Evolutionary conservation across 768 basidiomycete genomes (phyloP), one percentile per base, ranked within the genome.

Genomic region (Mycena galericulata): DNA sequence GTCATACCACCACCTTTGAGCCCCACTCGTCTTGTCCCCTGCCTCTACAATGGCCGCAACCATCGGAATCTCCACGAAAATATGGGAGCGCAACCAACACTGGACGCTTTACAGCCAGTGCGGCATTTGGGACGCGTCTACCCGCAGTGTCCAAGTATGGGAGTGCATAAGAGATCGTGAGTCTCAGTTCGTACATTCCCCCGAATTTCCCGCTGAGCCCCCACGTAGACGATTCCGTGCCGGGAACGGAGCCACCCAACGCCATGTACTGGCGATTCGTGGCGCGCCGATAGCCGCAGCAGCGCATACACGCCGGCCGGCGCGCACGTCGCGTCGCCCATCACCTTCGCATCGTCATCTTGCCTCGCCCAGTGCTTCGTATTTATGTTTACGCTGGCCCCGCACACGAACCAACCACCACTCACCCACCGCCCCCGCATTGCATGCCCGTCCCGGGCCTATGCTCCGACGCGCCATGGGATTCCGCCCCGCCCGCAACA

Each of bases 71-170:
- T 67, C 57, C 3, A 71, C 70, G 4, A 71, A 67, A 46, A 68
- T 64, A 29, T 71, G 70, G 70, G 66, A 67, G 14, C 55, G 66
- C 41, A 65, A 65, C 62, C 65, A 62, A 45, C 81, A 89, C 77
- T 93, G 91, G 91, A 72, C 83, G 26, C 70, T 89, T 47, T 84
- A 87, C 76, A 87, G 87, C 67, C 92, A 93, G 74, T 92, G 92
- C 76, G 88, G 88, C 61, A 84, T 90, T 17, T 93, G 91, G 91
- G 89, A 92, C 78, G 79, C 86, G 26, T 86, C 84, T 77, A 84
- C 87, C 58, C 86, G 87, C 43, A 88, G 89, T 29, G 92, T 93
- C 45, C 90, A 92, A 62, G 86, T 93, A 61, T 93, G 91, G 91
- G 91, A 93, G 73, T 93, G 92, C 75, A 81, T 92, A 60, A 79